Evolutionary conservation across 2,329 filamentous ascomycete species (phyloP).

Genomic region (Dryadomyces quercivorus): DNA sequence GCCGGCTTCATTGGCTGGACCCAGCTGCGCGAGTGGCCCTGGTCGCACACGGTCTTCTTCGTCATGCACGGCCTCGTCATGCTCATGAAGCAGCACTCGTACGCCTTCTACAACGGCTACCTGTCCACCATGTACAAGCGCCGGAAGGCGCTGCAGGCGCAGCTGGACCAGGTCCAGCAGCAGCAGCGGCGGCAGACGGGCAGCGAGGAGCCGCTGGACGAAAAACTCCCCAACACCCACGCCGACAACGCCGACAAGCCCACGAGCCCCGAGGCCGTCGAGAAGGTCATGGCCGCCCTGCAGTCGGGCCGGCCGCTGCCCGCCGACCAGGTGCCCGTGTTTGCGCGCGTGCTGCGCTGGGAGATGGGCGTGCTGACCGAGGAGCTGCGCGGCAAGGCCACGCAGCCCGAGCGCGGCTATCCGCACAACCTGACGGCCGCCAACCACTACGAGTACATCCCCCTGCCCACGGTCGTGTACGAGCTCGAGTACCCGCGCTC

Average conservation of each 20-base stretch:
- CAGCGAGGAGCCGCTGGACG: conserved; percentile 17
- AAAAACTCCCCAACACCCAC: background rate
- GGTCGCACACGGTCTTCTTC: conserved; percentile 72
- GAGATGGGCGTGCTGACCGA: conserved; percentile 53
- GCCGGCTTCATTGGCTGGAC: conserved; percentile 51
- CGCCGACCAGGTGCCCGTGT: conserved; percentile 47
- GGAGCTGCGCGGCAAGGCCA: conserved; percentile 53
- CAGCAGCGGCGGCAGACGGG: conserved; percentile 33
- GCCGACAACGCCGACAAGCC: background rate
- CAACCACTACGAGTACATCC: conserved; percentile 62
- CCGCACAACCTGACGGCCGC: conserved; percentile 54
- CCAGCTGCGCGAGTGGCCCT: conserved; percentile 63
- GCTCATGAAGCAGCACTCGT: conserved; percentile 77
- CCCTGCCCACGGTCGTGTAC: conserved; percentile 66
- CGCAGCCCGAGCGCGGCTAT: conserved; percentile 38
- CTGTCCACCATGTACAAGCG: conserved; percentile 47
- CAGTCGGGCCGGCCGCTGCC: conserved; percentile 48
- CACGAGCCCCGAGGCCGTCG: conserved; percentile 24
- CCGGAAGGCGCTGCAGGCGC: conserved; percentile 28
- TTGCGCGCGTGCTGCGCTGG: conserved; percentile 52
- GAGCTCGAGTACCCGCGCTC: conserved; percentile 64
- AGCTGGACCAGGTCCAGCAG: conserved; percentile 44
- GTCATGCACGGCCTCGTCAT: conserved; percentile 63
- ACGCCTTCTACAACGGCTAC: conserved; percentile 68
- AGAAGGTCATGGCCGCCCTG: conserved; percentile 48